Evolutionary conservation across 2,329 filamentous ascomycete genomes (phyloP), one percentile per base, ranked within the genome.

Genomic region (Sporothrix luriei): DNA sequence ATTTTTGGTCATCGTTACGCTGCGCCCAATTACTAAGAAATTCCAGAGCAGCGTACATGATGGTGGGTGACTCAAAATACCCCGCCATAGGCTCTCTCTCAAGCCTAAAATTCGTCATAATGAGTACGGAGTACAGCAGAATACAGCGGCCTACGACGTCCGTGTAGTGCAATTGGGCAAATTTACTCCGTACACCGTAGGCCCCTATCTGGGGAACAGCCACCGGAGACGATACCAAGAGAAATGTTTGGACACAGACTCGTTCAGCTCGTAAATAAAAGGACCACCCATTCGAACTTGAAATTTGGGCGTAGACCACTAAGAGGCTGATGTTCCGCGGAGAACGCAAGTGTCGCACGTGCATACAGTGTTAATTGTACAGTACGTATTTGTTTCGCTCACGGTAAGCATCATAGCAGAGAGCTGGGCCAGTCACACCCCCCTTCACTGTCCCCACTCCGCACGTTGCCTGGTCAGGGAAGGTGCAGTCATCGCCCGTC

Each of bases 401-500:
- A 49, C 61, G 61, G 61, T 24, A 16, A 64, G 43, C 61, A 49
- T 64, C 61, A 64, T 64, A 64, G 43, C 43, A 52, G 16, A 21
- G 14, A 29, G 21, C 21, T 40, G 19, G 64, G 14, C 54, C 55
- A 52, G 66, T 57, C 49, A 38, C 54, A 49, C 52, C 62, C 46
- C 33, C 46, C 40, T 26, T 26, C 26, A 65, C 62, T 13, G 24
- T 69, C 64, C 57, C 69, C 68, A 70, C 67, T 49, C 52, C 40
- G 49, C n/a, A 51, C 69, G 71, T 72, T 72, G 71, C 71, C 71
- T 72, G 71, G 71, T 24, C 69, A 66, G 69, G 57, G 52, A 33
- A 19, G 62, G 67, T 68, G 69, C 66, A 65, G 70, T 68, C 69
- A 70, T 69, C 54, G 24, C 66, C 54, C 46, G 54, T 54, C 71